phyloP scores from a whole-genome alignment of 345 rosid species.

The Brassica incana region DNA sequence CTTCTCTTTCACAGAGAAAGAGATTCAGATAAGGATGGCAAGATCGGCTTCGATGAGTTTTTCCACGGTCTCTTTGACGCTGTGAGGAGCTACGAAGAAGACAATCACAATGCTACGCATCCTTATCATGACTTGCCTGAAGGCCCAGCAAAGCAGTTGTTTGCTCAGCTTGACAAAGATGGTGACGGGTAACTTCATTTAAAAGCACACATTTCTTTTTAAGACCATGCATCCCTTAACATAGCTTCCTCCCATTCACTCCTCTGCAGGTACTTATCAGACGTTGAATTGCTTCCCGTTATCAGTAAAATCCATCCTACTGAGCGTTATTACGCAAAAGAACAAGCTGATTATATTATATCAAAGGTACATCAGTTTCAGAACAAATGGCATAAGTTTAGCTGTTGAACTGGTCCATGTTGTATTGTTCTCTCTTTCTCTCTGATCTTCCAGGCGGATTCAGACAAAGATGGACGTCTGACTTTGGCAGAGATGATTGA shows the following conservation, averaged over 20 bases:
- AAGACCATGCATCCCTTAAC: conserved; percentile 10
- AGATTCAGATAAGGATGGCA: conserved; percentile 90
- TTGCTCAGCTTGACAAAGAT: conserved; percentile 86
- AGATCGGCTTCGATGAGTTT: conserved; percentile 76
- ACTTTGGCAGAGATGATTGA: conserved; percentile 85
- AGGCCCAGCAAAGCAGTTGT: conserved; percentile 73
- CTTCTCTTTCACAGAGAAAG: conserved; percentile 60
- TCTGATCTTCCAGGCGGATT: conserved; percentile 69
- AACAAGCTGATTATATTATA: conserved; percentile 87
- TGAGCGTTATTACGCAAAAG: conserved; percentile 88
- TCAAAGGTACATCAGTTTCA: conserved; percentile 60
- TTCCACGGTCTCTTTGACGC: conserved; percentile 90
- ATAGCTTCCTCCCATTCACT: conserved; percentile 14
- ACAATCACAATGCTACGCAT: conserved; percentile 61
- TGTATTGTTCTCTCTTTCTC: conserved; percentile 19
- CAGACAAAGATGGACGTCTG: conserved; percentile 76
- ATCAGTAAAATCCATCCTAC: conserved; percentile 94
- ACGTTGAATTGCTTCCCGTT: conserved; percentile 68
- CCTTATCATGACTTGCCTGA: conserved; percentile 60
- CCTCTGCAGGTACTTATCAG: conserved; percentile 61
- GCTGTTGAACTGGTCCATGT: neutral
- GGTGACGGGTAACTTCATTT: conserved; percentile 65
- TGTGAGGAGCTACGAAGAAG: conserved; percentile 87
- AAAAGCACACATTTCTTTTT: neutral
- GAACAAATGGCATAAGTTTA: neutral